A percentile compares a stretch with the other conserved stretches of the same genome.
Evolutionary conservation across 768 basidiomycete genomes (phyloP).

Genomic region (Collybia sordida): DNA sequence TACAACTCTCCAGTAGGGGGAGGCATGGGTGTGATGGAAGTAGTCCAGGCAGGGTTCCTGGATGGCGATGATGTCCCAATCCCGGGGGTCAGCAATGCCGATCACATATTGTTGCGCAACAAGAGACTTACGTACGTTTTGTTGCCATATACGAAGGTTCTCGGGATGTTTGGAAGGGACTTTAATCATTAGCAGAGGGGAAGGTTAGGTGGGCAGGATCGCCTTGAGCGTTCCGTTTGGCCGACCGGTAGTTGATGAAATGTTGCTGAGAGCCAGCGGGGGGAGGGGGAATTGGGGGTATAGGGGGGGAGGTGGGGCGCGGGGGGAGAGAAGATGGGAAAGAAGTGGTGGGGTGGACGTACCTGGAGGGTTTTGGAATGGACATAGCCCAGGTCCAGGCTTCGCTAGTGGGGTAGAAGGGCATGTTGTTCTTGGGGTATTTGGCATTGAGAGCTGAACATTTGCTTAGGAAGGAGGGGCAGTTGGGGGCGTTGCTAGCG

Average conservation of each 20-base stretch:
- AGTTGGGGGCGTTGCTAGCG: neutral
- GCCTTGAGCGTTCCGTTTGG: no score
- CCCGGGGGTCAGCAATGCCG: neutral
- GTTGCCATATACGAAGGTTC: constrained; percentile 19
- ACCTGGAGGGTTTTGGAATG: neutral
- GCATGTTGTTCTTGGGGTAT: constrained; percentile 8
- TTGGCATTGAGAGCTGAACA: neutral
- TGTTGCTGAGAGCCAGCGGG: no score
- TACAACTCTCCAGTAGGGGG: no score
- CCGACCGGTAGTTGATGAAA: no score
- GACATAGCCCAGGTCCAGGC: neutral
- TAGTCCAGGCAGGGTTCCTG: constrained; percentile 29
- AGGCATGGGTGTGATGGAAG: constrained; percentile 3
- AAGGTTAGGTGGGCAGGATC: no score
- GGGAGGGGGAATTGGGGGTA: neutral
- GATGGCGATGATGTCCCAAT: constrained; percentile 23
- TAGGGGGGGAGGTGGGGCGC: neutral
- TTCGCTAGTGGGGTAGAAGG: constrained; percentile 7
- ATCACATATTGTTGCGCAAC: constrained; percentile 13
- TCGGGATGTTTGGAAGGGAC: no score
- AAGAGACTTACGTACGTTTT: constrained; percentile 23
- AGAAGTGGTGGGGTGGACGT: no score
- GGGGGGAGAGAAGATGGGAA: neutral
- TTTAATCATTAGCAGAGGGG: no score
- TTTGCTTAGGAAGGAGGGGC: neutral